Evolutionary conservation across 192 early-diverging fungal species (phyloP).

Genomic region (Entrophospora sp.): DNA sequence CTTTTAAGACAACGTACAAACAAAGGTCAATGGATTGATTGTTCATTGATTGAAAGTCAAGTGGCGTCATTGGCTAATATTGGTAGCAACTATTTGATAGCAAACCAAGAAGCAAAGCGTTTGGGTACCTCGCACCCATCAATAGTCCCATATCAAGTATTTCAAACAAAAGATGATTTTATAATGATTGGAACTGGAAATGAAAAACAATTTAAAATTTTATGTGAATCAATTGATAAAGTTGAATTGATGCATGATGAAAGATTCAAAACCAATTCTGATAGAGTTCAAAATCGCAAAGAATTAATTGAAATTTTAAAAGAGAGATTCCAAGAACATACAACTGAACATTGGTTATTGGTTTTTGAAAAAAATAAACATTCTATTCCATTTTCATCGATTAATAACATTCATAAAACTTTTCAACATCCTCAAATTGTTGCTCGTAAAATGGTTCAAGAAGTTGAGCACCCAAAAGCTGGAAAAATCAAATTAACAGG

Average conservation of each 20-base stretch:
- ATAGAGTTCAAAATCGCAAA: constrained; percentile 64
- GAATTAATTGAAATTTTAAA: constrained; percentile 54
- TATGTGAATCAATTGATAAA: constrained; percentile 48
- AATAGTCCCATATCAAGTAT: constrained; percentile 89
- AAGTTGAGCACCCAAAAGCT: constrained; percentile 73
- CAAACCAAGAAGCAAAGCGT: constrained; percentile 66
- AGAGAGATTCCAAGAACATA: constrained; percentile 33
- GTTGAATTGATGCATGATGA: constrained; percentile 38
- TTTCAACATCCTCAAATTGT: constrained; percentile 59
- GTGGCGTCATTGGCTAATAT: constrained; percentile 85
- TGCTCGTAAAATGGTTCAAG: constrained; percentile 62
- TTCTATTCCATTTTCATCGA: constrained; percentile 79
- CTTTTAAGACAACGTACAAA: constrained; percentile 54
- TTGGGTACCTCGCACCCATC: constrained; percentile 85
- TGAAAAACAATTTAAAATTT: constrained; percentile 68
- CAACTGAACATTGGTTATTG: constrained; percentile 57
- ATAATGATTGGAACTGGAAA: constrained; percentile 90
- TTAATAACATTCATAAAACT: constrained; percentile 33
- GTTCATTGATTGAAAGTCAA: constrained; percentile 82
- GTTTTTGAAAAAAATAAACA: constrained; percentile 59
- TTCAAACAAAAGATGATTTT: constrained; percentile 66
- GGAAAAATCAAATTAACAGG: constrained; percentile 73
- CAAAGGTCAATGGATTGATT: constrained; percentile 80
- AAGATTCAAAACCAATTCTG: constrained; percentile 57
- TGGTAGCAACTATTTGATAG: constrained; percentile 77